phyloP scores from a whole-genome alignment of 2,329 filamentous ascomycete genomes.

The Pseudocercospora vitis region DNA sequence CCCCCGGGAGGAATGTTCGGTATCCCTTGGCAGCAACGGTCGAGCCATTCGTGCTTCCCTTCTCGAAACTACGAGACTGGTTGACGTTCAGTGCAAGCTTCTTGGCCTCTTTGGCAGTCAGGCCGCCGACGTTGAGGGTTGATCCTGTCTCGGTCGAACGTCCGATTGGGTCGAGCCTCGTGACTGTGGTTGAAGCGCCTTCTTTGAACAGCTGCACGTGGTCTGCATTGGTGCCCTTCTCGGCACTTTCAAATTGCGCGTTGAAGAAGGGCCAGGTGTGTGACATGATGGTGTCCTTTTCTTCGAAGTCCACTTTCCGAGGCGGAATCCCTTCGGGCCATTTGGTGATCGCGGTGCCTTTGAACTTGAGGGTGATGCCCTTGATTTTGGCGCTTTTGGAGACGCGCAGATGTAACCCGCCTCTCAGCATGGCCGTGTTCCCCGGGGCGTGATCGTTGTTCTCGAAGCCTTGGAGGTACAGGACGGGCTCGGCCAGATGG shows the following conservation, averaged over 20 bases:
- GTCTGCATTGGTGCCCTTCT: slow-evolving; percentile 63
- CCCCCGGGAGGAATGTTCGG: slow-evolving; percentile 76
- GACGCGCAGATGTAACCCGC: slow-evolving; percentile 76
- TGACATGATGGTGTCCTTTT: slow-evolving; percentile 81
- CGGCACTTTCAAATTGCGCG: slow-evolving; percentile 61
- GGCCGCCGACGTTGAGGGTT: slow-evolving; percentile 39
- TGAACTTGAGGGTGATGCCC: slow-evolving; percentile 81
- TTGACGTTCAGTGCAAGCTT: slow-evolving; percentile 76
- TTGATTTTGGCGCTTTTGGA: slow-evolving; percentile 93
- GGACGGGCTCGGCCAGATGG: slow-evolving; percentile 72
- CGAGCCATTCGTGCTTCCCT: slow-evolving; percentile 63
- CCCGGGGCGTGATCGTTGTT: slow-evolving; percentile 63
- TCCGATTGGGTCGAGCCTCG: slow-evolving; percentile 32
- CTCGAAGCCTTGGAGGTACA: slow-evolving; percentile 78
- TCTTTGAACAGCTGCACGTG: slow-evolving; percentile 57
- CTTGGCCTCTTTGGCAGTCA: slow-evolving; percentile 56
- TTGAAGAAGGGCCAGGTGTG: slow-evolving; percentile 95
- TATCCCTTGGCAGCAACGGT: slow-evolving; percentile 75
- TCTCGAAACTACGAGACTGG: slow-evolving; percentile 81
- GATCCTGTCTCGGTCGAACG: slow-evolving; percentile 42
- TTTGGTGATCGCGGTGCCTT: slow-evolving; percentile 81
- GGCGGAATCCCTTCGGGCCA: slow-evolving; percentile 96
- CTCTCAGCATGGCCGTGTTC: slow-evolving; percentile 79
- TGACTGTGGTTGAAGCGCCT: slow-evolving; percentile 39
- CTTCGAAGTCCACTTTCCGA: slow-evolving; percentile 76